phyloP scores from a whole-genome alignment of 805 yeast genomes.

The Pichia ethanolica region DNA sequence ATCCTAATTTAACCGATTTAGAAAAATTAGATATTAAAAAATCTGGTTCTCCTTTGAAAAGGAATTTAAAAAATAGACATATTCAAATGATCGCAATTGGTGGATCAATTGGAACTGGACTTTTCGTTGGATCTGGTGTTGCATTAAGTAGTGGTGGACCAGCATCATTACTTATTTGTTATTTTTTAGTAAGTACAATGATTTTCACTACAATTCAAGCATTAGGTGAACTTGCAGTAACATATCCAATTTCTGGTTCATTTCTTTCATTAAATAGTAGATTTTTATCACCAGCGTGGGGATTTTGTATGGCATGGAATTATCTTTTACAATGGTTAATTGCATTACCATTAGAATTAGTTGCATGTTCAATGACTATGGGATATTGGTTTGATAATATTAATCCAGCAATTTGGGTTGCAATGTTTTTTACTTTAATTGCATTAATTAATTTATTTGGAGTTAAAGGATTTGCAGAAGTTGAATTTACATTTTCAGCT shows the following conservation, averaged over 20 bases:
- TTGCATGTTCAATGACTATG: slow-evolving; percentile 43
- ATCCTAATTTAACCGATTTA: slow-evolving; percentile 19
- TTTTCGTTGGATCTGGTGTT: slow-evolving; percentile 62
- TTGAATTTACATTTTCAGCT: slow-evolving; percentile 46
- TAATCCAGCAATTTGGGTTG: slow-evolving; percentile 46
- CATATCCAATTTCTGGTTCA: slow-evolving; percentile 52
- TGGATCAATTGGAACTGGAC: slow-evolving; percentile 73
- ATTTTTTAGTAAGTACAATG: slow-evolving; percentile 48
- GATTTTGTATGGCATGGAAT: slow-evolving; percentile 52
- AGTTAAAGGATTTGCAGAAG: slow-evolving; percentile 57
- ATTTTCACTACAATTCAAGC: slow-evolving; percentile 54
- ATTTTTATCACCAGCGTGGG: slow-evolving; percentile 47
- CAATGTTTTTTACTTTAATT: slow-evolving; percentile 42
- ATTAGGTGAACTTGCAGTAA: slow-evolving; percentile 50
- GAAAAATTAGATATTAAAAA: slow-evolving; percentile 36
- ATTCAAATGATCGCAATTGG: slow-evolving; percentile 74
- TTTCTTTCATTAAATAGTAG: slow-evolving; percentile 49
- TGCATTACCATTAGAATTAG: slow-evolving; percentile 43
- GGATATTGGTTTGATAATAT: slow-evolving; percentile 36
- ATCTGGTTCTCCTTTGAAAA: slow-evolving; percentile 37
- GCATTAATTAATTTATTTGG: slow-evolving; percentile 46
- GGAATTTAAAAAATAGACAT: slow-evolving; percentile 52
- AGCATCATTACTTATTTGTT: slow-evolving; percentile 51
- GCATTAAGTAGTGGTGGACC: slow-evolving; percentile 61
- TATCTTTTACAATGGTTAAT: slow-evolving; percentile 44